Conservation (phyloP, 2,329 filamentous ascomycete species). For the Fusarium setosum region DNA sequence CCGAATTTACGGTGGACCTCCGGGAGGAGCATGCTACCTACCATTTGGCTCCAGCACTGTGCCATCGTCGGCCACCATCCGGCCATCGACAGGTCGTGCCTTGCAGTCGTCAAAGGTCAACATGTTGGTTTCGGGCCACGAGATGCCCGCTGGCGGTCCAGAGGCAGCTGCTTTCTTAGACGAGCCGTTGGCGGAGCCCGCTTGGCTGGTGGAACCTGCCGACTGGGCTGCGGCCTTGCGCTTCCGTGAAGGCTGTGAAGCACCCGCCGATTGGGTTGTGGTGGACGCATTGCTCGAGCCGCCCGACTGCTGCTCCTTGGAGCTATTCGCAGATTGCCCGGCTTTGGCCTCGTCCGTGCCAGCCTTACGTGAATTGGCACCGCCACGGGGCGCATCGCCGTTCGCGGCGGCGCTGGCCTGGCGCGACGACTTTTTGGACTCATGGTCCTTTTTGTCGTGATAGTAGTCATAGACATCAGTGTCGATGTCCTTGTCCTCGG, state of each 20-base stretch:
- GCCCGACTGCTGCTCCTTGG: slow-evolving; percentile 50
- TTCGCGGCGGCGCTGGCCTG: slow-evolving; percentile 55
- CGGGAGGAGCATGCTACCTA: slow-evolving; percentile 67
- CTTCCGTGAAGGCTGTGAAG: slow-evolving; percentile 75
- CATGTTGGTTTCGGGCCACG: slow-evolving; percentile 80
- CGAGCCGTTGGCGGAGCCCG: slow-evolving; percentile 35
- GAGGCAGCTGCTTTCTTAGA: slow-evolving; percentile 39
- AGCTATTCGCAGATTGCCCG: slow-evolving; percentile 47
- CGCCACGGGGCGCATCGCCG: slow-evolving; percentile 48
- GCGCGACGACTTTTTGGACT: slow-evolving; percentile 66
- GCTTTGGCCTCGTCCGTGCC: slow-evolving; percentile 54
- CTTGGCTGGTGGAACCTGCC: slow-evolving; percentile 37
- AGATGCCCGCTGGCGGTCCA: slow-evolving; percentile 53
- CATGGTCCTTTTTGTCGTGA: slow-evolving; percentile 65
- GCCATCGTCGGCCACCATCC: slow-evolving; percentile 90
- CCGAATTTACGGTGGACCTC: slow-evolving; percentile 35
- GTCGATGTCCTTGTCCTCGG: slow-evolving; percentile 91
- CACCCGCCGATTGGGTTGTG: slow-evolving; percentile 62
- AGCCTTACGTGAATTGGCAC: slow-evolving; percentile 55
- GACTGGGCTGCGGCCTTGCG: slow-evolving; percentile 76
- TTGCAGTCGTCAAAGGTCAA: slow-evolving; percentile 84
- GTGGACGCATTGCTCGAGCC: slow-evolving; percentile 43
- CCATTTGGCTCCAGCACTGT: slow-evolving; percentile 86
- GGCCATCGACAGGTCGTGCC: slow-evolving; percentile 77
- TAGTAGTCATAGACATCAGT: slow-evolving; percentile 83